Conservation (phyloP, 1,284 basidiomycete genomes). For the Papiliotrema fonsecae region DNA sequence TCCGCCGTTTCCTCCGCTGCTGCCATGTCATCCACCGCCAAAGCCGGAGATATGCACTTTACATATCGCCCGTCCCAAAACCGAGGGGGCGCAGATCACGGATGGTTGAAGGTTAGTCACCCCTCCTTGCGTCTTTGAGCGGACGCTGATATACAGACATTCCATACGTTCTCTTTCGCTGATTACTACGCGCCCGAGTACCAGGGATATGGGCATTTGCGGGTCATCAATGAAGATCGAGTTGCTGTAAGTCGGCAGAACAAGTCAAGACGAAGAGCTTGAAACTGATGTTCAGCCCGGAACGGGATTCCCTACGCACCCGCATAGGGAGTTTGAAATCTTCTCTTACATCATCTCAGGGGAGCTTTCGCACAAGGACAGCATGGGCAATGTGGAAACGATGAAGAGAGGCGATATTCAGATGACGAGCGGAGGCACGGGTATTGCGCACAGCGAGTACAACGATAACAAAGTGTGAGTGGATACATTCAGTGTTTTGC, state of each 20-base stretch:
- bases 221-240: slow-evolving; percentile 81
- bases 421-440: slow-evolving; percentile 74
- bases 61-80: slow-evolving; percentile 57
- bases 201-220: slow-evolving; percentile 45
- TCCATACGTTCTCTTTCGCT: slow-evolving; percentile 82
- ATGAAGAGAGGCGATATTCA: slow-evolving; percentile 83
- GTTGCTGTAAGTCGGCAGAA: slow-evolving; percentile 52
- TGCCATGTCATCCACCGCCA: too few species aligned
- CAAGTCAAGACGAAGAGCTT: neutral
- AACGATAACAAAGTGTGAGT: slow-evolving; percentile 58
- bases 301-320: slow-evolving; percentile 81
- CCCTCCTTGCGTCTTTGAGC: neutral
- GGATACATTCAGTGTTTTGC: neutral
- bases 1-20: too few species aligned
- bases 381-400: slow-evolving; percentile 82
- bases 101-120: slow-evolving; percentile 82
- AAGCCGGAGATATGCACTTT: slow-evolving; percentile 20
- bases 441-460: slow-evolving; percentile 53
- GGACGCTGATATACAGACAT: slow-evolving; percentile 50
- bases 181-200: slow-evolving; percentile 57
- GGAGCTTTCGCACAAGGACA: slow-evolving; percentile 59
- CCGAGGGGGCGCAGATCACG: slow-evolving; percentile 73
- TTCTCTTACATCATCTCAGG: slow-evolving; percentile 68
- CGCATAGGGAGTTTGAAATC: slow-evolving; percentile 82
- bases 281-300: slow-evolving; percentile 45